Percentiles rank a stretch among this genome's conserved stretches.
Conservation (phyloP, 1,284 basidiomycete species). For the Cutaneotrichosporon cavernicola region DNA sequence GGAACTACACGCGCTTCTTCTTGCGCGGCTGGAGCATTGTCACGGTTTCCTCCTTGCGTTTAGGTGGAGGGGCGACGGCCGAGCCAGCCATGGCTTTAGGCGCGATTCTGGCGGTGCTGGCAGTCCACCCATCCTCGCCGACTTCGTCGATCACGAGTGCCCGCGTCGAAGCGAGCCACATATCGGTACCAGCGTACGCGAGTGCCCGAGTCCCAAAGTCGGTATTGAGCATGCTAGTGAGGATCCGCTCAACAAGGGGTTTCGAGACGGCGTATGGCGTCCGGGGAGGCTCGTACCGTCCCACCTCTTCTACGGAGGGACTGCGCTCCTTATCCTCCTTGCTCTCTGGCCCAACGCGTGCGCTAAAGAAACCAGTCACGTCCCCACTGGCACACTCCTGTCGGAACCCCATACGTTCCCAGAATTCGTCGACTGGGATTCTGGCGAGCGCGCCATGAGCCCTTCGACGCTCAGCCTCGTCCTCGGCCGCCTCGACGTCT, state of each 20-base stretch:
- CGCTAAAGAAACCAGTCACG: constrained; percentile 80
- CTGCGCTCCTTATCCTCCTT: constrained; percentile 1
- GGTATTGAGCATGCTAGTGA: constrained; percentile 67
- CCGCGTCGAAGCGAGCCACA: constrained; percentile 63
- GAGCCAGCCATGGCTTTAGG: constrained; percentile 24
- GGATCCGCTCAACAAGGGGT: constrained; percentile 61
- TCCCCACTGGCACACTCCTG: constrained; percentile 85
- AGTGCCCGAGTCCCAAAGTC: constrained; percentile 71
- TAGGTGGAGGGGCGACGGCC: constrained; percentile 35
- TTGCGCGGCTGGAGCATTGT: constrained; percentile 53
- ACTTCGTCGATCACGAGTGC: constrained; percentile 43
- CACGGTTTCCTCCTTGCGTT: constrained; percentile 41
- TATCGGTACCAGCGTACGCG: constrained; percentile 66
- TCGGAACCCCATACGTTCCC: constrained; percentile 90
- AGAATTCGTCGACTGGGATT: constrained; percentile 69
- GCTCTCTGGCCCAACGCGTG: neutral
- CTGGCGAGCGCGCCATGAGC: constrained; percentile 52
- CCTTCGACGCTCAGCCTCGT: constrained; percentile 45
- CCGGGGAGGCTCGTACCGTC: constrained; percentile 1
- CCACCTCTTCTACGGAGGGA: neutral
- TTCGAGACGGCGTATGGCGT: neutral
- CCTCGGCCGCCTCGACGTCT: constrained; percentile 46
- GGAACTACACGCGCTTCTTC: constrained; percentile 41
- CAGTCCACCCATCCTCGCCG: constrained; percentile 35
- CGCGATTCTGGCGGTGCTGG: constrained; percentile 26